Evolutionary conservation across 768 basidiomycete species (phyloP), one percentile per base, ranked within the genome.

Genomic region (Pholiota molesta): DNA sequence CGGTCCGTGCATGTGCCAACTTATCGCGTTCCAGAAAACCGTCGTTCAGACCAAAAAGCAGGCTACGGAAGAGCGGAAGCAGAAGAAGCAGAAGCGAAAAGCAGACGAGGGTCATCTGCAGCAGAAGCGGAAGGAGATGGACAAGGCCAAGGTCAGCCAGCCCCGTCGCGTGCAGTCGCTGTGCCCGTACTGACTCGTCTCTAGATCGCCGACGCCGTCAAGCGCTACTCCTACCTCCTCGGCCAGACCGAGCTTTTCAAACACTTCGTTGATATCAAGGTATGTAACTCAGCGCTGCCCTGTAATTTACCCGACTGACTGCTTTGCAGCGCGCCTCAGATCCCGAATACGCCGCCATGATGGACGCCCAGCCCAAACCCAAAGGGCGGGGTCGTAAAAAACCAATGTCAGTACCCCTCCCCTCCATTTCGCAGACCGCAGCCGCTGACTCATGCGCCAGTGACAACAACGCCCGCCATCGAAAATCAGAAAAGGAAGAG

Each of bases 191-290:
- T 64, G 69, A 63, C 68, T 69, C 51, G 17, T 39, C 49, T 57
- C 21, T 66, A 98, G 94, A 84, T 95, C 42, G 79, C 93, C 19
- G 96, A 98, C 71, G 94, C 95, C 10, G 92, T 98, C 63, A 99
- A 99, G 74, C 90, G 95, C 17, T 99, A 98, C 72, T 93, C 92
- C 2, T 99, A 98, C 75, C 86, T 99, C n/a, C 84, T 99, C 1
- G 97, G 97, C 8, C 96, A 99, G 74, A 99, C 97, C 0, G 97
- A 99, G 66, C 82, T 99, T 19, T 99, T 99, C 82, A 94, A 95
- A 68, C 97, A 99, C 74, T 99, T 99, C 72, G 93, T 98, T 7
- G 95, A 98, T 73, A 90, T 98, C 75, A 97, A 97, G 85, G 94
- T 92, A n/a, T n/a, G n/a, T n/a, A n/a, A n/a, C n/a, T n/a, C n/a